Conservation (phyloP, 1,284 basidiomycete genomes). For the Cutaneotrichosporon arboriforme region DNA sequence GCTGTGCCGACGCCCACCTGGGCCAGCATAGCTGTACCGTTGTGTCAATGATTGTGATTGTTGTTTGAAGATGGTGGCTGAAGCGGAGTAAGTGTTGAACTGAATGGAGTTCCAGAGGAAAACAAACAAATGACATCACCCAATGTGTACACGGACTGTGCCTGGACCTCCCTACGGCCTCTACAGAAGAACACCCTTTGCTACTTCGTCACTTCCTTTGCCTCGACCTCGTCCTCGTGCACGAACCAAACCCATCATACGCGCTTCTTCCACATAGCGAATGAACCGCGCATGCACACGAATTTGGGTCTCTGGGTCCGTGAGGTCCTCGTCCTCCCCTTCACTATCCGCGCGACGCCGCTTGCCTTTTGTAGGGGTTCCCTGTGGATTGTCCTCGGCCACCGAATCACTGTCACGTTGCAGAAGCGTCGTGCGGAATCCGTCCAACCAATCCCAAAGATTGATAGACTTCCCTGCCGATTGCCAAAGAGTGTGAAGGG, state of each 20-base stretch:
- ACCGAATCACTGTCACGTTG: constrained; percentile 2
- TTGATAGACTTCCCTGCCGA: constrained; percentile 37
- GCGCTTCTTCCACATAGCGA: constrained; percentile 40
- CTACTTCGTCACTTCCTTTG: constrained; percentile 36
- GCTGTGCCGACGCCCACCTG: constrained; percentile 32
- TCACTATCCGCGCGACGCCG: constrained; percentile 4
- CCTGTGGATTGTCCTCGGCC: neutral
- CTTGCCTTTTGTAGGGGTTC: neutral
- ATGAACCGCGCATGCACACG: constrained; percentile 40
- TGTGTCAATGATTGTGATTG: neutral
- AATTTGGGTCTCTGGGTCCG: constrained; percentile 24
- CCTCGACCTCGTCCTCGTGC: constrained; percentile 28
- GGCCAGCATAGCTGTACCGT: constrained; percentile 21
- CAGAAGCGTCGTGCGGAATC: constrained; percentile 24
- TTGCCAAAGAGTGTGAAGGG: constrained; percentile 35
- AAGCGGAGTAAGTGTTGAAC: too few species aligned
- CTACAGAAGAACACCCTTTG: constrained; percentile 32
- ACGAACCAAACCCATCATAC: constrained; percentile 40
- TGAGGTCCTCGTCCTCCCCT: constrained; percentile 2
- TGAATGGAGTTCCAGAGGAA: neutral
- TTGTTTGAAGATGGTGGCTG: neutral
- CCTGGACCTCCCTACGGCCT: too few species aligned
- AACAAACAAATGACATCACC: constrained; percentile 2
- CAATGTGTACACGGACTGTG: neutral
- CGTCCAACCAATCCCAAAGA: constrained; percentile 46